These are phyloP conservation scores for Dinochytrium kinnereticum DNA, from an alignment of 371 early-diverging fungal species.

Conservation along the genomic window DNA sequence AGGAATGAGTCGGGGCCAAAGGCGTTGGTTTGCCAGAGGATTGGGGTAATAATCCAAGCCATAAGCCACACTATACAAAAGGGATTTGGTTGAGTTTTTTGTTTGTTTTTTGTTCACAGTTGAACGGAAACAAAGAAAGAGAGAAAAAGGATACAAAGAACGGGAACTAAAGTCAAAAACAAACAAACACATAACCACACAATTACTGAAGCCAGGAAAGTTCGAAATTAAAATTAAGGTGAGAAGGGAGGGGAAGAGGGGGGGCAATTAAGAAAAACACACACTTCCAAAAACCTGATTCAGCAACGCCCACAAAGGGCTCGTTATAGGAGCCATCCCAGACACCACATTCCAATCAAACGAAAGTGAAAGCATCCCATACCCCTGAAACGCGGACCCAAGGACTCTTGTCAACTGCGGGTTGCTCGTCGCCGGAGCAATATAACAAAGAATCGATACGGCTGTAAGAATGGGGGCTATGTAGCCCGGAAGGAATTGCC, in stretches of 20 bases:
- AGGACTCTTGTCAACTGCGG: constrained; percentile 45
- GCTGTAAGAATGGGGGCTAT: constrained; percentile 72
- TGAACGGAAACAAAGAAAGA: no score
- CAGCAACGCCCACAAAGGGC: constrained; percentile 8
- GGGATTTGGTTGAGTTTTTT: no score
- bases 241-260: no score
- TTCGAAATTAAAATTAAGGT: no score
- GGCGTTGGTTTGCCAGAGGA: constrained; percentile 67
- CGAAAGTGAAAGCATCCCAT: constrained; percentile 71
- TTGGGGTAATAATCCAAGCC: constrained; percentile 76
- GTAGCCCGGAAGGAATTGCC: constrained; percentile 76
- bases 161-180: no score
- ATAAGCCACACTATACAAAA: constrained; percentile 57
- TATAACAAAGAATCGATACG: constrained; percentile 77
- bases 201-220: no score
- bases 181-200: no score
- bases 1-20: constrained; percentile 26
- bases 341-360: constrained; percentile 65
- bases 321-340: constrained; percentile 1
- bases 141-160: no score
- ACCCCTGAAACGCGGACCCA: constrained; percentile 55
- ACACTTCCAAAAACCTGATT: constrained; percentile 13
- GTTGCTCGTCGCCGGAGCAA: constrained; percentile 66
- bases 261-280: no score
- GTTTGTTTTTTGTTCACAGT: no score